These are phyloP conservation scores for Verticillium albo-atrum DNA, from an alignment of 2,329 filamentous ascomycete genomes.

Conservation along the genomic window DNA sequence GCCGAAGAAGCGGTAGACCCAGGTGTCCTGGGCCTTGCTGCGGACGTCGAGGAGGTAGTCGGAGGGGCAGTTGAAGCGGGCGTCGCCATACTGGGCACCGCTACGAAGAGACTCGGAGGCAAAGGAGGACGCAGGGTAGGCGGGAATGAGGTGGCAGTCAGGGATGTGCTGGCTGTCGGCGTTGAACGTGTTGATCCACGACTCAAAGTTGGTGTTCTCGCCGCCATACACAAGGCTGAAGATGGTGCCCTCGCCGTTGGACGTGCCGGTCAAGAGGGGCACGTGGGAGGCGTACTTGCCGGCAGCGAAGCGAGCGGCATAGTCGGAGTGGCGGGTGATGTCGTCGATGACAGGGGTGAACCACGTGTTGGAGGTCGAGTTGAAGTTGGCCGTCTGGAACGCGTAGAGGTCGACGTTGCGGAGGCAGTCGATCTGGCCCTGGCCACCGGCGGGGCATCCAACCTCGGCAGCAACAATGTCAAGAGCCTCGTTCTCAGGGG, in stretches of 20 bases:
- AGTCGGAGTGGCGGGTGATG: slow-evolving; percentile 26
- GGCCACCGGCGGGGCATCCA: slow-evolving; percentile 23
- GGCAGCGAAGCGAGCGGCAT: slow-evolving; percentile 17
- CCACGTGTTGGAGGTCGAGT: slow-evolving; percentile 33
- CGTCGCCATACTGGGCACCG: slow-evolving; percentile 38
- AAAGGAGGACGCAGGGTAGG: slow-evolving; percentile 30
- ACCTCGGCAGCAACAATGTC: slow-evolving; percentile 30
- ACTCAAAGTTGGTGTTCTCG: slow-evolving; percentile 23
- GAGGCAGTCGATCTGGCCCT: slow-evolving; percentile 31
- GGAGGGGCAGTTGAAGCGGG: slow-evolving; percentile 38
- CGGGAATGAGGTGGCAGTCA: slow-evolving; percentile 21
- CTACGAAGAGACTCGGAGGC: slow-evolving; percentile 31
- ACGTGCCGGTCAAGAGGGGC: slow-evolving; percentile 29
- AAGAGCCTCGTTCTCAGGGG: slow-evolving; percentile 28
- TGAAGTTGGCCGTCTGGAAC: slow-evolving; percentile 25
- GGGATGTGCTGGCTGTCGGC: slow-evolving; percentile 33
- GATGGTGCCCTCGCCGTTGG: slow-evolving; percentile 29
- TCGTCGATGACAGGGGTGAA: slow-evolving; percentile 33
- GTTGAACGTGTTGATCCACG: slow-evolving; percentile 29
- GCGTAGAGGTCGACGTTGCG: slow-evolving; percentile 22
- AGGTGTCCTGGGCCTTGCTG: slow-evolving; percentile 29
- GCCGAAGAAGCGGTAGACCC: slow-evolving; percentile 39
- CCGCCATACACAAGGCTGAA: slow-evolving; percentile 28
- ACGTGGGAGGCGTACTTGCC: slow-evolving; percentile 26
- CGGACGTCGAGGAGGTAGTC: slow-evolving; percentile 35